Base-by-base conservation (phyloP, 192 early-diverging fungal species). In the Mortierella alpina region DNA sequence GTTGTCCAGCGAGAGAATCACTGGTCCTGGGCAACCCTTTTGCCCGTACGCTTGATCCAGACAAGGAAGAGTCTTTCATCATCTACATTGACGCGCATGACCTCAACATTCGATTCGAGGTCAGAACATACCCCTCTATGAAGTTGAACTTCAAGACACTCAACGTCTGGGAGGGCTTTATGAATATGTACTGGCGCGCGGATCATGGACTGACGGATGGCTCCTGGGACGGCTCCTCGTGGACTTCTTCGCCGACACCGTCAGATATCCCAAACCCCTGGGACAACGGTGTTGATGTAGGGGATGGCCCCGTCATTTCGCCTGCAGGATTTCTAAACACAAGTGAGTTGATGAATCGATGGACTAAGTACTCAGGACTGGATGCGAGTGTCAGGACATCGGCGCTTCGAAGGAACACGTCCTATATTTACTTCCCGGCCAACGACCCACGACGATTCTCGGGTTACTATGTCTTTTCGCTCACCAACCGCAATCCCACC, bases 161-260 rank as follows among this genome's bases (percentile, higher is more conserved):
- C 22, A 83, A 83, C 41, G 74, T 76, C 1, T 83, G 82, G 82
- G 73, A 83, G 20, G 74, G 82, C 20, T 71, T 59, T 31, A 76
- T 83, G 73, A 83, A 83, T 59, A 83, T 80, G 77, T 80, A 58
- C 45, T 80, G 77, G 77, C 57, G 77, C 2, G 77, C 77, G 12
- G 69, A 72, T 22, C 77, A 80, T 63, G 70, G 49, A 52, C 31
- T 72, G 59, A 68, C 69, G 17, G 70, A 72, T 48, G 18, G 55
- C 20, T 55, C 55, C 31, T 79, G 67, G 63, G 23, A 61, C 17
- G 41, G 51, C 4, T 1, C 9, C 8, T 67, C 52, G 0, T 10
- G n/a, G 14, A 45, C 51, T 4, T 48, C 64, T 1, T 51, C 69
- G 6, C 58, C 63, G 11, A 47, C 23, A 2, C 59, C 69, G 1